Conservation (phyloP, 306 rosid species). For the Cicer chorassanicum region DNA sequence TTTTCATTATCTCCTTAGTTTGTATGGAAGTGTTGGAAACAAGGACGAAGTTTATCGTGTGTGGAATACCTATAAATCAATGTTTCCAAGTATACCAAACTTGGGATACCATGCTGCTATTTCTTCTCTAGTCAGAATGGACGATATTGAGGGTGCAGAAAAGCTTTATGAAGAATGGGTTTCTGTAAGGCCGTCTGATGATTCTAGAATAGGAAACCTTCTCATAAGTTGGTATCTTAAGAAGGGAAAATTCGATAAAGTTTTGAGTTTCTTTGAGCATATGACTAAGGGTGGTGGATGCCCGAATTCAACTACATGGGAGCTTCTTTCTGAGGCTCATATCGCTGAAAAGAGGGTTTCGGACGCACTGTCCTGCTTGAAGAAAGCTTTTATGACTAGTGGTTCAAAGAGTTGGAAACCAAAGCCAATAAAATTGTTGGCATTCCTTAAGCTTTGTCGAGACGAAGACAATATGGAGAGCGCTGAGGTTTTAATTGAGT, state of each 20-base stretch:
- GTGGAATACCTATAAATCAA: slow-evolving; percentile 77
- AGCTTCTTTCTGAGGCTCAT: slow-evolving; percentile 69
- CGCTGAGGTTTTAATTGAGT: slow-evolving; percentile 55
- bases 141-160: slow-evolving; percentile 82
- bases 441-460: slow-evolving; percentile 65
- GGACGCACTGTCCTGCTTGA: slow-evolving; percentile 72
- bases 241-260: slow-evolving; percentile 63
- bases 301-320: slow-evolving; percentile 90
- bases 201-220: slow-evolving; percentile 85
- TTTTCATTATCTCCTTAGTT: slow-evolving; percentile 85
- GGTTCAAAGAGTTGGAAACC: slow-evolving; percentile 82
- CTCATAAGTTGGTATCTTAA: slow-evolving; percentile 63
- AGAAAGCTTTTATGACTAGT: slow-evolving; percentile 67
- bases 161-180: slow-evolving; percentile 80
- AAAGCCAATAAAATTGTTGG: slow-evolving; percentile 55
- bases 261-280: slow-evolving; percentile 58
- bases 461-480: slow-evolving; percentile 60
- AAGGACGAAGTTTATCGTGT: slow-evolving; percentile 82
- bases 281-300: slow-evolving; percentile 67
- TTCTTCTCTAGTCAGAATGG: slow-evolving; percentile 72
- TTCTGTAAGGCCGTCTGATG: slow-evolving; percentile 63
- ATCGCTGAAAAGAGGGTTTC: slow-evolving; percentile 57
- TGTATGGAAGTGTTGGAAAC: slow-evolving; percentile 78
- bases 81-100: slow-evolving; percentile 79
- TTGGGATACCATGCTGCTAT: slow-evolving; percentile 86